Base-by-base conservation (phyloP, 441 rosid genomes). In the Codiaeum variegatum region DNA sequence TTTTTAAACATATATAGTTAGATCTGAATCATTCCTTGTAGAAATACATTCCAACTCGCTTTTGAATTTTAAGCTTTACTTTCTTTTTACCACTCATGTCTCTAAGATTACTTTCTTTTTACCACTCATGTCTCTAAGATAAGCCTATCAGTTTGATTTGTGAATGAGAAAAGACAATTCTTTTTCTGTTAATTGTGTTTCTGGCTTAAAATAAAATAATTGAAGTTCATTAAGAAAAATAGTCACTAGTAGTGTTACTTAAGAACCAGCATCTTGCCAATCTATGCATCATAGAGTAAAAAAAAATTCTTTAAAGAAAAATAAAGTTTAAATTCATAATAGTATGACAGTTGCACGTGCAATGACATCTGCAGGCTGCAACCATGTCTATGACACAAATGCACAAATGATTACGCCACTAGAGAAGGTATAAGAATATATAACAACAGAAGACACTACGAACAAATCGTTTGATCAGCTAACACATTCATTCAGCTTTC, bases 341-440 rank as follows among this genome's bases (percentile, higher is more conserved):
- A 26, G 13, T 16, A 40, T 40, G 52, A 59, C 6, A 12, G 56
- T 11, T 34, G 24, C 46, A 55, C 16, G 40, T 46, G 54, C 18
- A 28, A 70, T 12, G 42, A 19, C 12, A 42, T 58, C 31, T 38
- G 16, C n/a, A 4, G 66, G 29, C 49, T 58, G 29, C 28, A 26
- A 59, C 51, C 19, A 58, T 44, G 55, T 19, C 24, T 9, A 19
- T 19, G 42, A 18, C 19, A 56, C 4, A 56, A 56, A 70, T 38
- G 23, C 21, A 23, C 16, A 56, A 26, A 70, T 40, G 28, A 42
- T 44, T 60, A 47, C 19, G 51, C 16, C 44, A 66, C 15, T 9
- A 66, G 31, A 6, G 66, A 58, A 52, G 42, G n/a, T n/a, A n/a
- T n/a, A 76, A 46, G 36, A 66, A 65, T 55, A 34, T 18, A 44